These are phyloP conservation scores for Quercus tomentella DNA, from an alignment of 331 rosid genomes.

Conservation along the genomic window DNA sequence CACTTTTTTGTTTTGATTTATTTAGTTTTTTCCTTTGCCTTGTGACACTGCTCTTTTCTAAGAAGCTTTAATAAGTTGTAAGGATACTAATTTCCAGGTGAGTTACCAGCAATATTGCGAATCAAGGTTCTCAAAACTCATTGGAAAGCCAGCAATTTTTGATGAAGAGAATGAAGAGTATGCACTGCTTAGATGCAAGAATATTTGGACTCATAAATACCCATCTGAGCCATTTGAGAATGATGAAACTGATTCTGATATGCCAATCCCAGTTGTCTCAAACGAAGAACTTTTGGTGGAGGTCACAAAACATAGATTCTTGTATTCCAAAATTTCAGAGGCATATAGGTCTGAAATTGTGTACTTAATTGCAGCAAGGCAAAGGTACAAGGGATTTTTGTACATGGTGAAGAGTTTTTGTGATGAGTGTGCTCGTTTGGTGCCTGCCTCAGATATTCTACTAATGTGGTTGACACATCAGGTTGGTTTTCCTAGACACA, in stretches of 20 bases:
- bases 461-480: slow-evolving; percentile 89
- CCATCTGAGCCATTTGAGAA: slow-evolving; percentile 77
- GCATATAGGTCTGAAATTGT: slow-evolving; percentile 66
- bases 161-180: slow-evolving; percentile 90
- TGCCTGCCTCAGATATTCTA: slow-evolving; percentile 76
- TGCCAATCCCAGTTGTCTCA: slow-evolving; percentile 5
- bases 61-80: background rate
- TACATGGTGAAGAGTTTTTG: slow-evolving; percentile 39
- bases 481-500: slow-evolving; percentile 29
- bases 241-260: slow-evolving; percentile 50
- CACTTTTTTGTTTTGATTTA: background rate
- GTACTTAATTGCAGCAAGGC: slow-evolving; percentile 70
- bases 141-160: slow-evolving; percentile 64
- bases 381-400: slow-evolving; percentile 76
- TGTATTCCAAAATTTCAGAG: slow-evolving; percentile 49
- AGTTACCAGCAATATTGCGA: slow-evolving; percentile 68
- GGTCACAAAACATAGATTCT: slow-evolving; percentile 40
- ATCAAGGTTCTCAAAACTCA: slow-evolving; percentile 54
- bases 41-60: no score
- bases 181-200: slow-evolving; percentile 62
- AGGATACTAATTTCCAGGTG: slow-evolving; percentile 27
- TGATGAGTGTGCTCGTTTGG: slow-evolving; percentile 47
- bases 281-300: slow-evolving; percentile 35
- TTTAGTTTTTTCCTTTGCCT: no score
- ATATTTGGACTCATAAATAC: slow-evolving; percentile 58